A percentile compares a stretch with the other conserved stretches of the same genome.
phyloP scores from a whole-genome alignment of 345 rosid species.

The Streptanthus diversifolius region DNA sequence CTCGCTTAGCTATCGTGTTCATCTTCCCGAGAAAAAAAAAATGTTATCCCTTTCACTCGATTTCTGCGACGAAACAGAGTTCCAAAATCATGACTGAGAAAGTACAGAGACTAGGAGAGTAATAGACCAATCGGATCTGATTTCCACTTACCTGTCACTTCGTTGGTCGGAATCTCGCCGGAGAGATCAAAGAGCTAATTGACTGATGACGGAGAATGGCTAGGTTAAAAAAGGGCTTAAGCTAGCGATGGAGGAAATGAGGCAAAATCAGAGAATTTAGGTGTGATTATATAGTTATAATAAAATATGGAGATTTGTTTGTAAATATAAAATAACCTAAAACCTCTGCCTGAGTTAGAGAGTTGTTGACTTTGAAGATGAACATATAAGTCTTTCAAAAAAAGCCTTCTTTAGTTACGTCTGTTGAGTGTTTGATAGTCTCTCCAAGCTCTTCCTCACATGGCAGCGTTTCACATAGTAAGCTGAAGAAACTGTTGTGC shows the following conservation, averaged over 20 bases:
- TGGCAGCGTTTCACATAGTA: constrained; percentile 20
- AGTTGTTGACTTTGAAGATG: constrained; percentile 17
- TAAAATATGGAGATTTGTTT: neutral
- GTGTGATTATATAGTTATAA: neutral
- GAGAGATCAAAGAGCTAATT: neutral
- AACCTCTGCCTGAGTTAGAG: neutral
- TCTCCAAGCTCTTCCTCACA: constrained; percentile 29
- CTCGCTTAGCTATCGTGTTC: constrained; percentile 37
- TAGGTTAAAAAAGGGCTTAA: neutral
- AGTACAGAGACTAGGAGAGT: neutral
- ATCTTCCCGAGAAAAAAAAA: neutral
- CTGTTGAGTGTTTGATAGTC: neutral
- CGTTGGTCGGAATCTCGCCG: constrained; percentile 17
- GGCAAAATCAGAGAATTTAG: neutral
- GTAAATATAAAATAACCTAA: neutral
- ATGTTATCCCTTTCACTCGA: neutral
- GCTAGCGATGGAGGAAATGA: neutral
- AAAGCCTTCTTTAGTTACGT: neutral
- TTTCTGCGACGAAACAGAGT: constrained; percentile 2
- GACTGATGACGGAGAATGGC: neutral
- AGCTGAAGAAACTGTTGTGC: constrained; percentile 17
- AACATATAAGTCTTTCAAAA: neutral
- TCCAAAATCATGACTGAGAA: neutral
- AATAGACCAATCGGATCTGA: neutral
- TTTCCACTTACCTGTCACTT: constrained; percentile 6